These are phyloP conservation scores for Blastosporella zonata DNA, from an alignment of 1,284 basidiomycete genomes.

Conservation along the genomic window DNA sequence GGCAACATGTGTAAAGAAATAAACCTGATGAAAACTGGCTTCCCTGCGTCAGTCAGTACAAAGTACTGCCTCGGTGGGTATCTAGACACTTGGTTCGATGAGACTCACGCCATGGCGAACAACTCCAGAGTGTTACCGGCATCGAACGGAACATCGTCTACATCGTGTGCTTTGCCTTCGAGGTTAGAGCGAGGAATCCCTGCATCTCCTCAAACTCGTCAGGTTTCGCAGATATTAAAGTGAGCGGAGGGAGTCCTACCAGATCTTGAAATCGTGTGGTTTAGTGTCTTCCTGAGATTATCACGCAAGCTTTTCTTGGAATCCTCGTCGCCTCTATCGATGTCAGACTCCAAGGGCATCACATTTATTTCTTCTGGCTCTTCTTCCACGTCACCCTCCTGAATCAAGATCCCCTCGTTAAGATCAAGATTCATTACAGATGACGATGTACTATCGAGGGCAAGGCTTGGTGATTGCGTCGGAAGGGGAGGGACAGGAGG, in stretches of 20 bases:
- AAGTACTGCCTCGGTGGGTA: constrained; percentile 81
- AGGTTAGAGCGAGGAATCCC: constrained; percentile 19
- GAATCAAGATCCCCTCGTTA: constrained; percentile 62
- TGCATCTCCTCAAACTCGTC: constrained; percentile 8
- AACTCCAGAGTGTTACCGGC: constrained; percentile 25
- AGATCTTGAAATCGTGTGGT: constrained; percentile 40
- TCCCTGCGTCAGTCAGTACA: constrained; percentile 91
- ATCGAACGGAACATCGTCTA: constrained; percentile 30
- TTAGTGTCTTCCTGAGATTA: constrained; percentile 65
- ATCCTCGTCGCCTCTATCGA: constrained; percentile 48
- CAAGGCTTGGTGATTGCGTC: constrained; percentile 28
- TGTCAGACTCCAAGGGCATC: constrained; percentile 35
- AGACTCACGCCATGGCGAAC: constrained; percentile 9
- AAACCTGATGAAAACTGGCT: constrained; percentile 87
- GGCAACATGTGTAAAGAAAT: constrained; percentile 16
- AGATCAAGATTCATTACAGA: constrained; percentile 63
- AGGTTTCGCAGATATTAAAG: constrained; percentile 4
- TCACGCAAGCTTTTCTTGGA: constrained; percentile 66
- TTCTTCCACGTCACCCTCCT: constrained; percentile 61
- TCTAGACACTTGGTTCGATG: constrained; percentile 32
- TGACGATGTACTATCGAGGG: constrained; percentile 61
- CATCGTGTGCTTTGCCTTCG: constrained; percentile 27
- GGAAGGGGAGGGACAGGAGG: constrained; percentile 26
- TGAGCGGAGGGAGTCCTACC: constrained; percentile 25
- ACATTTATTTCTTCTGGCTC: constrained; percentile 47